These are phyloP conservation scores for Rubus parviflorus DNA, from an alignment of 306 rosid species.

Conservation along the genomic window DNA sequence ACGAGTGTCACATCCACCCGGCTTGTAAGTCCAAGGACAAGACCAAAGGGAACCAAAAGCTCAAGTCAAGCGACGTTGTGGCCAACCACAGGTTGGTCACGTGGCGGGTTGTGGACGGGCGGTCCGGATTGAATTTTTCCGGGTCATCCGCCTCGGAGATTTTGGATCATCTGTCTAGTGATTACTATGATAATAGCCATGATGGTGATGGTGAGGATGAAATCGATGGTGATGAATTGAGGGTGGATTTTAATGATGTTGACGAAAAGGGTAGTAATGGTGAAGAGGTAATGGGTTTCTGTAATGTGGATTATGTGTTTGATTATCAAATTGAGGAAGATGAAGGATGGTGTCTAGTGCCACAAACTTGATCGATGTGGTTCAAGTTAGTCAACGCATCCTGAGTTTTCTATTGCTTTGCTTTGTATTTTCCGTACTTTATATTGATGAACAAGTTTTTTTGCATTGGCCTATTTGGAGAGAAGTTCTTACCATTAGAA, in stretches of 20 bases:
- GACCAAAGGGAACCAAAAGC: conserved; percentile 57
- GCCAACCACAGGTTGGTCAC: conserved; percentile 28
- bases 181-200: not conserved
- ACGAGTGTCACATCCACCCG: conserved; percentile 50
- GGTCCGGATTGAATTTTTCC: conserved; percentile 1
- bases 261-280: not conserved
- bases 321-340: conserved; percentile 43
- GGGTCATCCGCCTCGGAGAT: conserved; percentile 40
- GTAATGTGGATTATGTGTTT: conserved; percentile 32
- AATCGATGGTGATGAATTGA: not conserved
- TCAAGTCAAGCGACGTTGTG: conserved; percentile 24
- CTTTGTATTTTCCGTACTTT: not conserved
- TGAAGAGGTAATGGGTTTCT: conserved; percentile 32
- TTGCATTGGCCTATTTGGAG: not conserved
- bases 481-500: not conserved
- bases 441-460: not conserved
- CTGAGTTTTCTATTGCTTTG: not conserved
- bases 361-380: conserved; percentile 25
- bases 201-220: conserved; percentile 9
- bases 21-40: conserved; percentile 56
- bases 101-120: conserved; percentile 35
- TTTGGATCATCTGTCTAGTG: conserved; percentile 33
- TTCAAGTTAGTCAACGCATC: not conserved
- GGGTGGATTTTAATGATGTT: conserved; percentile 6
- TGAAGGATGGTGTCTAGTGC: conserved; percentile 59